phyloP scores from a whole-genome alignment of 345 rosid genomes.

The Erucastrum elatum region DNA sequence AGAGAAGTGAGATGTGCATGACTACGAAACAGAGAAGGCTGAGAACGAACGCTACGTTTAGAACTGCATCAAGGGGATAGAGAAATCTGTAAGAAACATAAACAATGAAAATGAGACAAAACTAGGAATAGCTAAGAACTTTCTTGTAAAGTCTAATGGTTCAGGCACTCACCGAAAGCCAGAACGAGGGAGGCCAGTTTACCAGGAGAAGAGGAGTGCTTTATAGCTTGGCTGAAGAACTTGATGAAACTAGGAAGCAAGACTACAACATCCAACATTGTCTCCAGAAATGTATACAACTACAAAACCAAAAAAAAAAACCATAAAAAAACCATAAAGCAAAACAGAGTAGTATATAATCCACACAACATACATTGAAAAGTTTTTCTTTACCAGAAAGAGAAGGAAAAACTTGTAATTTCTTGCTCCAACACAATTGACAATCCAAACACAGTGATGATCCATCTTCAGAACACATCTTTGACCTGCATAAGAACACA shows the following conservation, averaged over 20 bases:
- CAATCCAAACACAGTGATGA: constrained; percentile 98
- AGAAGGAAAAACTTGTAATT: constrained; percentile 95
- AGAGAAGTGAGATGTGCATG: constrained; percentile 81
- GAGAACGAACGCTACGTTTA: constrained; percentile 79
- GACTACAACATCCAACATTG: constrained; percentile 59
- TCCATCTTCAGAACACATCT: constrained; percentile 99
- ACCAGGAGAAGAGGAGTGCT: constrained; percentile 59
- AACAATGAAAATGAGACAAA: constrained; percentile 40
- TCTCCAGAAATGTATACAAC: constrained; percentile 90
- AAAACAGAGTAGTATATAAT: not conserved
- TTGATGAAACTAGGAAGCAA: constrained; percentile 71
- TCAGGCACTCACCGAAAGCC: constrained; percentile 70
- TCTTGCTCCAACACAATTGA: constrained; percentile 87
- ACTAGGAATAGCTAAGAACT: not conserved
- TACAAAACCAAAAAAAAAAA: constrained; percentile 1
- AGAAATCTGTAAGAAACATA: constrained; percentile 66
- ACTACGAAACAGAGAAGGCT: constrained; percentile 87
- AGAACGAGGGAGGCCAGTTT: constrained; percentile 66
- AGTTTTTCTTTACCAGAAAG: constrained; percentile 53
- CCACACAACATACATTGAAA: not conserved
- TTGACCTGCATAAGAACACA: constrained; percentile 55
- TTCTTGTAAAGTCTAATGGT: not conserved
- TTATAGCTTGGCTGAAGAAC: constrained; percentile 59
- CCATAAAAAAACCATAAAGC: not conserved
- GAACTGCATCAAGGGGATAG: constrained; percentile 77